Conservation (phyloP, 148 eudicot species). For the Tetragonia tetragonoides region DNA sequence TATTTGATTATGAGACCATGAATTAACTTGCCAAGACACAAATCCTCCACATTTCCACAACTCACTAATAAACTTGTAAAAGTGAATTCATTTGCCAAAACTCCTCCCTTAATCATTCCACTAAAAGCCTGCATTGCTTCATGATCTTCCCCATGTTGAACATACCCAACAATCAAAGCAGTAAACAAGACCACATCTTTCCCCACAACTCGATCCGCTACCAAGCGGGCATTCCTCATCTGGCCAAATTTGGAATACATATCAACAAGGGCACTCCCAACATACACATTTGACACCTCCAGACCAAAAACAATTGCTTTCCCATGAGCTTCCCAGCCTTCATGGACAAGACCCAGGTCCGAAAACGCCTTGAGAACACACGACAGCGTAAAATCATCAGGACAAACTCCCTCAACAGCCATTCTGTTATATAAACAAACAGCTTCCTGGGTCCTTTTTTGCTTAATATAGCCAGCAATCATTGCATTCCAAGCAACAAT, state of each 20-base stretch:
- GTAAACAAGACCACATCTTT: constrained; percentile 46
- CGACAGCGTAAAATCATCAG: constrained; percentile 40
- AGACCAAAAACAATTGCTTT: constrained; percentile 41
- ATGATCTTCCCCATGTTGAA: constrained; percentile 29
- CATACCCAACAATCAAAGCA: constrained; percentile 39
- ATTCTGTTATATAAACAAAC: constrained; percentile 29
- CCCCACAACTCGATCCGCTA: constrained; percentile 30
- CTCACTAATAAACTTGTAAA: constrained; percentile 36
- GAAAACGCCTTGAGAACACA: constrained; percentile 43
- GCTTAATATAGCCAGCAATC: constrained; percentile 36
- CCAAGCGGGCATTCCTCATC: constrained; percentile 39
- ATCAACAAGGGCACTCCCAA: constrained; percentile 44
- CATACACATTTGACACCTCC: constrained; percentile 38
- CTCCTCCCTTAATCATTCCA: constrained; percentile 32
- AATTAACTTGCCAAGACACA: constrained; percentile 31
- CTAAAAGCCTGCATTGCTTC: constrained; percentile 35
- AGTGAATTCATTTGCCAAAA: constrained; percentile 41
- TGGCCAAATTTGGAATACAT: constrained; percentile 46
- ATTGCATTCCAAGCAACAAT: constrained; percentile 40
- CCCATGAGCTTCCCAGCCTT: constrained; percentile 36
- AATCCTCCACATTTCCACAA: constrained; percentile 38
- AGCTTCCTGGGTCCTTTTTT: constrained; percentile 25
- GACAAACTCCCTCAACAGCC: constrained; percentile 35
- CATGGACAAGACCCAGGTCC: constrained; percentile 32
- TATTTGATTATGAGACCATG: constrained; percentile 36